phyloP scores from a whole-genome alignment of 208 protist genomes.

The Leishmania braziliensis region DNA sequence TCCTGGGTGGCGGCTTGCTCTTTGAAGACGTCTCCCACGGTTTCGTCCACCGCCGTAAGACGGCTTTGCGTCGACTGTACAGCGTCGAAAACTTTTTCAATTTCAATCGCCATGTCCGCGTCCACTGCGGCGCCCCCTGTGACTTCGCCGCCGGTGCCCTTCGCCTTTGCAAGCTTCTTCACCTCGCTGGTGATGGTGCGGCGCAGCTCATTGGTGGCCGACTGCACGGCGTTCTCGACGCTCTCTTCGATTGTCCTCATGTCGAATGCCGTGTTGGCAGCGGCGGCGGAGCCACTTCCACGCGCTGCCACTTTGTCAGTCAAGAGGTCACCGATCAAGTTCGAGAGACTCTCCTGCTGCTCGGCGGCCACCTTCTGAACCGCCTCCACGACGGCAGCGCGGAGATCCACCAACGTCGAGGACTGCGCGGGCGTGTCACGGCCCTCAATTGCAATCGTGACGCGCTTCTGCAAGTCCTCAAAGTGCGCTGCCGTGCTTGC shows the following conservation, averaged over 20 bases:
- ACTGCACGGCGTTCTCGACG: slow-evolving; percentile 56
- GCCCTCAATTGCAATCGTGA: slow-evolving; percentile 4
- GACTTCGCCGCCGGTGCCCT: slow-evolving; percentile 1
- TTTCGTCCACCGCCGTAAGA: slow-evolving; percentile 46
- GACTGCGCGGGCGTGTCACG: neutral
- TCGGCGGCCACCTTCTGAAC: slow-evolving; percentile 48
- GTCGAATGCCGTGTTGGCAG: slow-evolving; percentile 10
- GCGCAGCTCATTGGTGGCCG: slow-evolving; percentile 58
- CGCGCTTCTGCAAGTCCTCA: slow-evolving; percentile 17
- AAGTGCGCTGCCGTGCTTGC: slow-evolving; percentile 26
- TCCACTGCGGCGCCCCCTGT: neutral
- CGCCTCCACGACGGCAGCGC: slow-evolving; percentile 41
- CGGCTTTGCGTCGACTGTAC: slow-evolving; percentile 39
- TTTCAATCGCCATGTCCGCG: slow-evolving; percentile 15
- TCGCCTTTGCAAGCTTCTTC: slow-evolving; percentile 45
- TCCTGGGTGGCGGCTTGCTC: slow-evolving; percentile 40
- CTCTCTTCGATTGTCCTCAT: slow-evolving; percentile 38
- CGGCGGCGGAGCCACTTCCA: slow-evolving; percentile 3
- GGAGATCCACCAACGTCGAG: slow-evolving; percentile 5
- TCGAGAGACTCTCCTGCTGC: slow-evolving; percentile 58
- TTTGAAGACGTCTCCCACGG: slow-evolving; percentile 37
- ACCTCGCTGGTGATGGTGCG: slow-evolving; percentile 45
- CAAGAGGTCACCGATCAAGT: slow-evolving; percentile 42
- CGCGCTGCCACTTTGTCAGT: slow-evolving; percentile 1
- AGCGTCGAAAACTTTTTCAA: slow-evolving; percentile 25